Base-by-base conservation (phyloP, 495 filamentous ascomycete genomes). In the Penicillium canescens region DNA sequence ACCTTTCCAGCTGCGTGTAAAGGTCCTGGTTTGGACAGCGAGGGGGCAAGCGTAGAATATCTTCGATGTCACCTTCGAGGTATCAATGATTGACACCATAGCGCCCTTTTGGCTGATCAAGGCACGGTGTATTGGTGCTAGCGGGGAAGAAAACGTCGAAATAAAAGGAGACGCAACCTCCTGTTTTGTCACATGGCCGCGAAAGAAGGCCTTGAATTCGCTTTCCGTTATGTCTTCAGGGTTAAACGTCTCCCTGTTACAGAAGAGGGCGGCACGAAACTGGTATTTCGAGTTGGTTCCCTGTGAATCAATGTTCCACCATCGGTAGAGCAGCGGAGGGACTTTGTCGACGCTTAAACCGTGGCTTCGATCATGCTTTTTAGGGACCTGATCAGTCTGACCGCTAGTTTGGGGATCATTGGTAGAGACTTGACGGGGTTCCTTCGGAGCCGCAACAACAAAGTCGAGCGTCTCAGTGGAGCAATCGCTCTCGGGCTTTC, bases 81-180 rank as follows among this genome's bases (percentile, higher is more conserved):
- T 44, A 31, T 77, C 70, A 33, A 77, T 68, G 0, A 77, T 57
- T 0, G 55, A 49, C 3, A 76, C 31, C 1, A 60, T 56, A 0
- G 74, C 70, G 0, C 56, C 63, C 20, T 66, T 57, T n/a, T 57
- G n/a, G 2, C 56, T 44, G 2, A 53, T 34, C 7, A 75, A n/a
- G 0, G 60, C 65, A 28, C 72, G 52, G 46, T 77, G 74, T 0
- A 77, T 42, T 1, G 74, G 72, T 2, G 65, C 44, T 1, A 75
- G 46, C 4, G 63, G 60, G 0, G 58, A 53, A 0, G 14, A 39
- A 6, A 55, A 68, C 0, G 66, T 63, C 0, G 74, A 77, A 6
- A 77, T 73, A 13, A 77, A 74, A 0, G 74, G 74, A 0, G 65
- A 57, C 0, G 42, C 41, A 2, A 52, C 33, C 1, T 52, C 26